These are phyloP conservation scores for Naganishia kalamii DNA, from an alignment of 768 basidiomycete genomes.

Conservation along the genomic window DNA sequence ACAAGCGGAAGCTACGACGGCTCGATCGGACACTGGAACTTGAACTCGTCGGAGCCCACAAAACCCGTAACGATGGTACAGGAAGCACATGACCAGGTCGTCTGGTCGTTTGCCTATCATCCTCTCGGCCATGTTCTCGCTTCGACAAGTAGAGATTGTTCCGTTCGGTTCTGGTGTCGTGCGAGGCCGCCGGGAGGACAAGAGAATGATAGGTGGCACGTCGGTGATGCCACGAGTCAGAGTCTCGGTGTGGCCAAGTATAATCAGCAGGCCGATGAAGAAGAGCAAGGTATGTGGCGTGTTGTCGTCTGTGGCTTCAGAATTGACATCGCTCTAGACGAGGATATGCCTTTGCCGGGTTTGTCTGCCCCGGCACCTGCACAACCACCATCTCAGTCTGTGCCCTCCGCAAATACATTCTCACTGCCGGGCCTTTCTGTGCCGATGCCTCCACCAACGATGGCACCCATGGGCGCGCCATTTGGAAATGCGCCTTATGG, in stretches of 20 bases:
- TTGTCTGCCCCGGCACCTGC: slow-evolving; percentile 7
- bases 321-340: neutral
- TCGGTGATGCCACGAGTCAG: slow-evolving; percentile 34
- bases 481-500: neutral
- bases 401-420: neutral
- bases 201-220: slow-evolving; percentile 43
- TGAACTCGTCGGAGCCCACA: slow-evolving; percentile 55
- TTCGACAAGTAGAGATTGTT: slow-evolving; percentile 94
- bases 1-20: slow-evolving; percentile 94
- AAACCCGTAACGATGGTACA: slow-evolving; percentile 75
- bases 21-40: slow-evolving; percentile 87
- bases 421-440: slow-evolving; percentile 14
- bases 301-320: neutral
- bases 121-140: slow-evolving; percentile 92
- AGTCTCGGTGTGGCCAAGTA: neutral
- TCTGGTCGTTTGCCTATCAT: slow-evolving; percentile 92
- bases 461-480: neutral
- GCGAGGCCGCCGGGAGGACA: slow-evolving; percentile 42
- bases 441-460: neutral
- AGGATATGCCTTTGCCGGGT: slow-evolving; percentile 32
- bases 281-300: slow-evolving; percentile 27
- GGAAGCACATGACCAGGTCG: slow-evolving; percentile 96
- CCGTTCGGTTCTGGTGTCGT: slow-evolving; percentile 96
- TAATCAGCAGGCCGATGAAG: slow-evolving; percentile 18
- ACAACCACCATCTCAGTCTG: neutral